Base-by-base conservation (phyloP, 73 alveolate species). In the Blepharisma stoltei region DNA sequence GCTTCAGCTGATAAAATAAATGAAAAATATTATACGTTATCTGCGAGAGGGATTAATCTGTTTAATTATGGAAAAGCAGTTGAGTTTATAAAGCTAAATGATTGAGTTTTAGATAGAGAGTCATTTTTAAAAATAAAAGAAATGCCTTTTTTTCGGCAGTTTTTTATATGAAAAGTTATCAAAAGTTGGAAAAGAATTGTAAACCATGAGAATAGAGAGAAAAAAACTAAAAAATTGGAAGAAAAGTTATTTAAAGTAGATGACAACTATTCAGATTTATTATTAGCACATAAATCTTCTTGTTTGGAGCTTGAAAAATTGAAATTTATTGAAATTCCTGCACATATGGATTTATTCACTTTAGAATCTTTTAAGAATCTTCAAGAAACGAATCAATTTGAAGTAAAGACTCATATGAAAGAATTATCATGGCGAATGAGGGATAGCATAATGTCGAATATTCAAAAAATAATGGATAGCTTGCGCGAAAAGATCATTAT, bases 121-220 rank as follows among this genome's bases (percentile, higher is more conserved):
- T 87, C 90, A 32, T 92, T 80, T 71, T 89, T 87, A 48, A 94
- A 87, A 54, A 84, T 92, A 7, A 89, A 92, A 76, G 88, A 88
- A 38, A 70, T 92, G 38, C 68, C 90, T 23, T 92, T 92, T 83
- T 92, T 92, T 70, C 81, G 83, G 82, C 87, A 87, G 46, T 92
- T 92, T 85, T 76, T 92, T 71, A 83, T 81, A 67, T 92, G 98
- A 96, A 92, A 92, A 81, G 83, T 89, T 77, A 41, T 92, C 48
- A 86, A 92, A 71, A 90, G 86, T 85, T 92, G 98, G 98, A 21
- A 81, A 20, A 91, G 92, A 67, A 92, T 79, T 41, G 78, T 92
- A 55, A 76, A 81, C 66, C 78, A 81, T 8, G 78, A 85, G 45
- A 54, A 82, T 77, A 84, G 92, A 71, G 78, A 79, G 71, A 80